phyloP scores from a whole-genome alignment of 345 rosid species.

The Citrus australasica region DNA sequence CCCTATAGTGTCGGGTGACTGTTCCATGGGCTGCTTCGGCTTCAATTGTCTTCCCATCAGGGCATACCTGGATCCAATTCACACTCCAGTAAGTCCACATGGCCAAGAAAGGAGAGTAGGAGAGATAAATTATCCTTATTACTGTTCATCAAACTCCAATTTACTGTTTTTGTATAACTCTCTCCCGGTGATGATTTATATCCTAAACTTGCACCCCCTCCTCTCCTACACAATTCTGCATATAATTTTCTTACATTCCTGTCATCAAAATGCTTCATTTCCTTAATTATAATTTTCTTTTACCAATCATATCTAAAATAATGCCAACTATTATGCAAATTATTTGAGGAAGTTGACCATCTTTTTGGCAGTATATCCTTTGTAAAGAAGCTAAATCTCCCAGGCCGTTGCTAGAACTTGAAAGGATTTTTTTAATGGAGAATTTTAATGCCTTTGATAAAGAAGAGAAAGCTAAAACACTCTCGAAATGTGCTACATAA shows the following conservation, averaged over 20 bases:
- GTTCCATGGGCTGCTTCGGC: constrained; percentile 99
- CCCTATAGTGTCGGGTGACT: constrained; percentile 92
- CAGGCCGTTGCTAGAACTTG: neutral
- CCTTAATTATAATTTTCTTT: neutral
- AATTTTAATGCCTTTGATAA: neutral
- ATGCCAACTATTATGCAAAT: neutral
- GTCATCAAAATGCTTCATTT: neutral
- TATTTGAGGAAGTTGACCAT: neutral
- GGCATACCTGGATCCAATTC: constrained; percentile 70
- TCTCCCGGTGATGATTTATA: neutral
- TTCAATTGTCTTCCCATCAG: constrained; percentile 97
- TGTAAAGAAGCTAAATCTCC: neutral
- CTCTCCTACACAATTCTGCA: neutral
- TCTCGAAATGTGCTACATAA: neutral
- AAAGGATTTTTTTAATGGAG: neutral
- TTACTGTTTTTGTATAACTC: neutral
- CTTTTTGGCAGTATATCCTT: neutral
- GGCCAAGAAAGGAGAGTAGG: neutral
- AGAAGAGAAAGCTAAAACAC: neutral
- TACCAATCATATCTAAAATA: neutral
- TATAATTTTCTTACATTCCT: neutral
- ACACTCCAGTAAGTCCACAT: neutral
- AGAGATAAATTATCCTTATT: neutral
- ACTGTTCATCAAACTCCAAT: neutral
- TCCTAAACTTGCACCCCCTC: neutral